A percentile compares a stretch with the other conserved stretches of the same genome.
Conservation (phyloP, 2,329 filamentous ascomycete genomes). For the Capronia americana region DNA sequence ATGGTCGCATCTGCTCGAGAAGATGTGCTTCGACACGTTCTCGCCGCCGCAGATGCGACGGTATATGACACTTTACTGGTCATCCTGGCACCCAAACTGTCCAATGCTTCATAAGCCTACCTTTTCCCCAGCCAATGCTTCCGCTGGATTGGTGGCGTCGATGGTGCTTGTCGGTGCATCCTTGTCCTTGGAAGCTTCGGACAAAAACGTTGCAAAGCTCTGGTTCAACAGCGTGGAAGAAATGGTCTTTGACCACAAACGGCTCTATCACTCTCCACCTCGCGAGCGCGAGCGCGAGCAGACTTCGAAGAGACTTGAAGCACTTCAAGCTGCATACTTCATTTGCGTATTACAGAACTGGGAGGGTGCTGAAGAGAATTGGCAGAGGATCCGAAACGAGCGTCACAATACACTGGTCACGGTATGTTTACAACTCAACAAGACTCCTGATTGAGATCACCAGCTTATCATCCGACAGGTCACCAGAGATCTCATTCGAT, state of each 20-base stretch:
- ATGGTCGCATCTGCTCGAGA: conserved; percentile 2
- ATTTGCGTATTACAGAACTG: too few relatives aligned
- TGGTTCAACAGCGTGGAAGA: conserved; percentile 3
- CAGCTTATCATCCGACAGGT: too few relatives aligned
- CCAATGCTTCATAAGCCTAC: conserved; percentile 12
- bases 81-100: conserved; percentile 13
- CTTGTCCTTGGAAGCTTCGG: neutral
- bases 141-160: neutral
- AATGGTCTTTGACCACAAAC: conserved; percentile 2
- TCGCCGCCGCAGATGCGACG: neutral
- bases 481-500: too few relatives aligned
- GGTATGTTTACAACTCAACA: too few relatives aligned
- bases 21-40: conserved; percentile 10
- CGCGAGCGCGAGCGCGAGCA: neutral
- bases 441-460: neutral
- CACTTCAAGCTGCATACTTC: neutral
- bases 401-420: too few relatives aligned
- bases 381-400: too few relatives aligned
- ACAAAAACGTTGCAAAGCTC: neutral
- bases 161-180: conserved; percentile 15
- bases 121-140: neutral
- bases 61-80: conserved; percentile 11
- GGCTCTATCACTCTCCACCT: neutral
- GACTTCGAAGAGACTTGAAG: neutral
- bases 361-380: too few relatives aligned